Base-by-base conservation (phyloP, 2,329 filamentous ascomycete genomes). In the Cercospora beticola region DNA sequence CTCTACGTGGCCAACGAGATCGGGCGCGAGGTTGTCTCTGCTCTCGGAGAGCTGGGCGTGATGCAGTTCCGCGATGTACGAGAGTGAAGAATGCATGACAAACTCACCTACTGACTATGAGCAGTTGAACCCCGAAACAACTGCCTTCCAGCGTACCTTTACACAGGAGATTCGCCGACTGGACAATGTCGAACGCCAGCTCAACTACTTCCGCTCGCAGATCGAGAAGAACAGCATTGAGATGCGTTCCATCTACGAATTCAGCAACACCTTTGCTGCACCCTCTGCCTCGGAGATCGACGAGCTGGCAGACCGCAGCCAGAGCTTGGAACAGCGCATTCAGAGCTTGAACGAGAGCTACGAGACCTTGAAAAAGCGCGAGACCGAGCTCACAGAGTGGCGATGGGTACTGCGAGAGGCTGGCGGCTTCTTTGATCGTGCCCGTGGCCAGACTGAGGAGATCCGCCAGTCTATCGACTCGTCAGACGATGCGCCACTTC, bases 1-100 rank as follows among this genome's bases (percentile, higher is more conserved):
- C 91, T 99, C 78, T 99, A 98, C 84, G 96, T 99, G 78, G 93
- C 95, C 78, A 98, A 97, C 81, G 95, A 99, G 86, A 98, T 99
- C 76, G 94, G 95, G 76, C 90, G 95, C 79, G 96, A 99, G 85
- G 94, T 97, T 76, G 94, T 98, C 72, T 97, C 94, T 79, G 94
- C 94, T 66, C 86, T 99, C 73, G 95, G 95, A 79, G 95, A 99
- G 87, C 88, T 99, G 78, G 95, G 95, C 68, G 88, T 95, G 77
- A 94, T 98, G 81, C 94, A 98, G 82, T 99, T 99, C 80, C 89
- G 95, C 83, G 95, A 99, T 87, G 94, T 98, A 86, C 80, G 91
- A 83, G 63, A 67, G 72, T 68, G 3, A 30, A n/a, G 60, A 26
- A 9, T 52, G 16, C 58, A 57, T 23, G 31, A 21, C 64, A 40